A percentile compares a stretch with the other conserved stretches of the same genome.
Conservation (phyloP, 345 rosid genomes). For the Noccaea caerulescens region DNA sequence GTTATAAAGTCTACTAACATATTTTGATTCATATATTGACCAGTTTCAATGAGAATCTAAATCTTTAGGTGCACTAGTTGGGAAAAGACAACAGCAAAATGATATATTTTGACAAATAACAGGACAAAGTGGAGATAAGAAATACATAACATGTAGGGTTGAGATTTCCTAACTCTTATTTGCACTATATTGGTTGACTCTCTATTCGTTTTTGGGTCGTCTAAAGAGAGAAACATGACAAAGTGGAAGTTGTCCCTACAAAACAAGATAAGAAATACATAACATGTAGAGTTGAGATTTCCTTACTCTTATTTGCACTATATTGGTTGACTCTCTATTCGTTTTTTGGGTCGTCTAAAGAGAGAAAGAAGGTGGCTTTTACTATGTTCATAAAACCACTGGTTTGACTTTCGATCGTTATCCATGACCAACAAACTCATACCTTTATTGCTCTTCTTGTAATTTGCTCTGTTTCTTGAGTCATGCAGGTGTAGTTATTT, state of each 20-base stretch:
- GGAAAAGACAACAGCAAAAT: background rate
- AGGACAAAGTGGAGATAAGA: no score
- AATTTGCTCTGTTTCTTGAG: background rate
- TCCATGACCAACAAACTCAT: conserved; percentile 1
- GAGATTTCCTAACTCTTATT: no score
- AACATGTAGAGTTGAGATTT: background rate
- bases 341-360: background rate
- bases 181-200: no score
- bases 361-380: no score
- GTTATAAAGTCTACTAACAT: no score
- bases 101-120: no score
- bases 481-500: background rate
- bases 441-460: background rate
- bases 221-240: background rate
- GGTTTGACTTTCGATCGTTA: background rate
- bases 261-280: no score
- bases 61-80: background rate
- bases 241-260: no score
- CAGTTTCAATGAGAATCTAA: background rate
- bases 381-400: background rate
- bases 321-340: background rate
- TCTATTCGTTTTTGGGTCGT: no score
- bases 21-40: no score
- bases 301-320: background rate
- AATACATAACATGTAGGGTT: no score